Base-by-base conservation (phyloP, 2,329 filamentous ascomycete genomes). In the Trichoderma brevicompactum region DNA sequence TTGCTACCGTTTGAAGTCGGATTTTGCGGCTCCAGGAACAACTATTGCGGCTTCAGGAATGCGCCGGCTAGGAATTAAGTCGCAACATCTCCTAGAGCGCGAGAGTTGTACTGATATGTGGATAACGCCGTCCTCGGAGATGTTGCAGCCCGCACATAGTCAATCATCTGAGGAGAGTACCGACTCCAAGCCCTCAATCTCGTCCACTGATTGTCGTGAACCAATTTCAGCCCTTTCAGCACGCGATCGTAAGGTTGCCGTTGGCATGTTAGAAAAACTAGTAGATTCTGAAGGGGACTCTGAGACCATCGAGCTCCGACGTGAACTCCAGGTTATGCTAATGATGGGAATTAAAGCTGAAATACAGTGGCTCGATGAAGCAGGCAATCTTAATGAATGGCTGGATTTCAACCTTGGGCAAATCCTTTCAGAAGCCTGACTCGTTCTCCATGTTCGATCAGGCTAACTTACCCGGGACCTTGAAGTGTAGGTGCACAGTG, bases 271-370 rank as follows among this genome's bases (percentile, higher is more conserved):
- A 13, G 75, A 77, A 9, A 82, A 75, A 12, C 75, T 81, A 0
- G 70, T 72, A 7, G 70, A 70, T 1, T 69, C 70, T 0, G 15
- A 68, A 0, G 68, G 68, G 5, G 74, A 78, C 10, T 67, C 69
- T 0, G 74, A 79, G 2, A 77, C 79, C 2, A 61, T 69, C 0
- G 77, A 80, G 7, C 78, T 86, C 67, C 77, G 78, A 36, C 75
- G 76, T 2, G 89, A 93, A 70, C 70, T 94, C 15, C 91, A 92
- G 71, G 70, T 82, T 0, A 93, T 94, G 90, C 76, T 94, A 19
- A 83, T 91, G 78, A 78, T 94, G 58, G 89, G 90, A 60, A 71
- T 88, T 54, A 95, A 94, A 72, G 89, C 89, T 0, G 92, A 95
- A 73, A 91, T 94, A 58, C 90, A 95, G 71, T 83, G 87, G 17